Percentiles rank a stretch among this genome's conserved stretches.
phyloP scores from a whole-genome alignment of 768 basidiomycete genomes.

The Udeniomyces megalosporus region DNA sequence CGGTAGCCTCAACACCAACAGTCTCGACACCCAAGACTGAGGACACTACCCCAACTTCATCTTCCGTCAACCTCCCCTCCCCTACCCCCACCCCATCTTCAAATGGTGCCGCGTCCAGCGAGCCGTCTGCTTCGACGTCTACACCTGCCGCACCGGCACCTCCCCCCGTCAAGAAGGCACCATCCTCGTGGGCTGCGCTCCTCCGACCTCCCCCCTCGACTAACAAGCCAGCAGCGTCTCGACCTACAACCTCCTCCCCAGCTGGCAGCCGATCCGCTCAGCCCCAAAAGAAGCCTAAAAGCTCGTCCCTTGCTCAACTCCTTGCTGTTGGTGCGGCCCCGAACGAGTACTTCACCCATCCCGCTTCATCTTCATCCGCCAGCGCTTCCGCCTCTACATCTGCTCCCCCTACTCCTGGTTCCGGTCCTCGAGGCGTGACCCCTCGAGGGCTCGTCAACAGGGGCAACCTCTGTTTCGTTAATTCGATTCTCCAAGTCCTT shows the following conservation, averaged over 20 bases:
- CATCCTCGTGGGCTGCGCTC: conserved; percentile 12
- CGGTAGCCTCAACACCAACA: background rate
- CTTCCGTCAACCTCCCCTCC: too few relatives aligned
- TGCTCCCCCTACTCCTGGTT: background rate
- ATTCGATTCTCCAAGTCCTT: conserved; percentile 73
- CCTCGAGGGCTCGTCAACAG: conserved; percentile 79
- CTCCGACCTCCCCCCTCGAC: background rate
- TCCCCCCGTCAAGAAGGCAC: background rate
- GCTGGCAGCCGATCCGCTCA: too few relatives aligned
- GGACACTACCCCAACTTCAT: too few relatives aligned
- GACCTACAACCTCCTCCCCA: background rate
- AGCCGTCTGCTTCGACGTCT: too few relatives aligned
- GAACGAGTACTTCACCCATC: background rate
- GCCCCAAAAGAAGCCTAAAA: background rate
- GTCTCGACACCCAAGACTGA: background rate
- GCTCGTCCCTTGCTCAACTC: conserved; percentile 5
- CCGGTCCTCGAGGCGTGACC: background rate
- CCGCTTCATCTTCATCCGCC: background rate
- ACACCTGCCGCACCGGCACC: background rate
- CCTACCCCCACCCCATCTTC: too few relatives aligned
- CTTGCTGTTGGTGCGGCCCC: background rate
- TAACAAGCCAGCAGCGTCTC: background rate
- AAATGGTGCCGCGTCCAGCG: too few relatives aligned
- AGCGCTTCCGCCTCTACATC: background rate
- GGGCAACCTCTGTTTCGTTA: conserved; percentile 97